phyloP scores from a whole-genome alignment of 257 asterid species.

The Solanum boliviense region DNA sequence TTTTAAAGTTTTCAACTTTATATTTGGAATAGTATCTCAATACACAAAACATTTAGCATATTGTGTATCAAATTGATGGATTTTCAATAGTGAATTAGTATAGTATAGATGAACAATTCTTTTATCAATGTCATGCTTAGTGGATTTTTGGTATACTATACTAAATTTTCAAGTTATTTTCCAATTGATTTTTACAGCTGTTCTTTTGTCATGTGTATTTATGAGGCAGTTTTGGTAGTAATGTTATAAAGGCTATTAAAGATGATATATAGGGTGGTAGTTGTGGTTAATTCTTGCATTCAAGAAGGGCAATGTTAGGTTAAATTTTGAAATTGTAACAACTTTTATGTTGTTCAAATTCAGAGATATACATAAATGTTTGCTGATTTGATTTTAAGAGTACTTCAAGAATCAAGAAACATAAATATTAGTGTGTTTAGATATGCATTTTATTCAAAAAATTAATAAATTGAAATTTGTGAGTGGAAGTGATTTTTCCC shows the following conservation, averaged over 20 bases:
- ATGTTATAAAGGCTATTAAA: not conserved
- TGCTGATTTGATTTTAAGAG: not conserved
- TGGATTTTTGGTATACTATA: not conserved
- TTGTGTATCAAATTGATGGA: not conserved
- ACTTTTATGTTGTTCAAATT: not conserved
- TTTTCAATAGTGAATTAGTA: not conserved
- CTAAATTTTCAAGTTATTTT: not conserved
- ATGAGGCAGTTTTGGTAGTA: not conserved
- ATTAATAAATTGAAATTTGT: not conserved
- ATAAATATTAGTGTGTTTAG: not conserved
- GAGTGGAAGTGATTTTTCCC: not conserved
- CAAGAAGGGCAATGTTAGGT: not conserved
- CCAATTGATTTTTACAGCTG: not conserved
- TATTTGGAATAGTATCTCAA: not conserved
- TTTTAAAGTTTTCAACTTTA: not conserved
- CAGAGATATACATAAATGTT: not conserved
- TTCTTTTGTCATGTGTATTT: not conserved
- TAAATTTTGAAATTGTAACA: not conserved
- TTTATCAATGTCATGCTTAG: not conserved
- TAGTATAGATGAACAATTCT: not conserved
- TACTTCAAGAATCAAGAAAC: not conserved
- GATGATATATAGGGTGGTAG: not conserved
- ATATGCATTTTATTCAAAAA: not conserved
- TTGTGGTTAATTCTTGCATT: not conserved
- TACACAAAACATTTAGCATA: not conserved